Base-by-base conservation (phyloP, 2,329 filamentous ascomycete genomes). In the Colletotrichum noveboracense region DNA sequence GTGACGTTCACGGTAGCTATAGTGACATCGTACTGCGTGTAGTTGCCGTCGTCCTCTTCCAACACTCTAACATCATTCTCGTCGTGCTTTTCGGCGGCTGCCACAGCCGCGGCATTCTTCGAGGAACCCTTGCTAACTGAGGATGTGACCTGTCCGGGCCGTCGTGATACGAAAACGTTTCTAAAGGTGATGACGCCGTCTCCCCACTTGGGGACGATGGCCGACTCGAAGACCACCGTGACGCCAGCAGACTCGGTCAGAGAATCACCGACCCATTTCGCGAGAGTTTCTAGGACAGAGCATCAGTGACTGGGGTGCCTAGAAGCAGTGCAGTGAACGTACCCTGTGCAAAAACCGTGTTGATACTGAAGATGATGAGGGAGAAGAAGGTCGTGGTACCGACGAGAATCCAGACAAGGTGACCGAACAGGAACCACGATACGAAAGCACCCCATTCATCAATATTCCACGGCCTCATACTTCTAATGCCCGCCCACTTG, bases 301-400 rank as follows among this genome's bases (percentile, higher is more conserved):
- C 68, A 80, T 81, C 75, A 84, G 38, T 14, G 21, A 26, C 18
- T 43, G 21, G 14, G 26, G 6, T 24, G 18, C 8, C 8, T 10
- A 14, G 2, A 4, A 30, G 24, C 13, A 12, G 30, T 6, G 36
- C 13, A 36, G 61, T 52, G 30, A 24, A 36, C 89, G 78, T 87
- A 94, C 94, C 94, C 89, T 99, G 97, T 4, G 97, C 97, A 85
- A 98, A 94, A 36, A 98, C 96, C 0, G 96, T 98, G 84, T 99
- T 99, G 81, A 98, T 95, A 10, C 95, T 92, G 78, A 98, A 91
- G 70, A 99, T 98, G 21, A 96, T 86, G 71, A 98, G 87, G 7
- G 96, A 98, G 84, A 98, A 96, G 85, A 99, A 99, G 0, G 97
- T 98, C 0, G 97, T 99, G 1, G 97, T 99, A 70, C 97, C 97